These are phyloP conservation scores for Talaromyces trachyspermus DNA, from an alignment of 495 filamentous ascomycete genomes.

Conservation along the genomic window DNA sequence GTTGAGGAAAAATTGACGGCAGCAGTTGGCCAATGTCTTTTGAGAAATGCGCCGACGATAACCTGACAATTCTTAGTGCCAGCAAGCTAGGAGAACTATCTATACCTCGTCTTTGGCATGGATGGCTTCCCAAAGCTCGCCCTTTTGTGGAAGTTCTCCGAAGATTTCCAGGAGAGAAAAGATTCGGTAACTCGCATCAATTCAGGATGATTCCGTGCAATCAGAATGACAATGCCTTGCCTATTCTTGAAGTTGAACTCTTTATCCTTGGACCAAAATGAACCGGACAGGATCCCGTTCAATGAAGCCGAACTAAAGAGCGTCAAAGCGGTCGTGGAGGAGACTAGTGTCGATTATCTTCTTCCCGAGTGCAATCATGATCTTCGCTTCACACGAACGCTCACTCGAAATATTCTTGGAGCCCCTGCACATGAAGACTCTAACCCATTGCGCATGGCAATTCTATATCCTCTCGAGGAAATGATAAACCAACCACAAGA, in stretches of 20 bases:
- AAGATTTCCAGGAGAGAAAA: slow-evolving; percentile 9
- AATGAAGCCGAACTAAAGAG: slow-evolving; percentile 16
- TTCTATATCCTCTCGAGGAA: slow-evolving; percentile 1
- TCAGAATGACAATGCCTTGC: slow-evolving; percentile 16
- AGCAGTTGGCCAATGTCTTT: slow-evolving; percentile 34
- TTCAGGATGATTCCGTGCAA: slow-evolving; percentile 28
- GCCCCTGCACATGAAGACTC: not conserved
- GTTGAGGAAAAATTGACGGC: slow-evolving; percentile 32
- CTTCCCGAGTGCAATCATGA: slow-evolving; percentile 34
- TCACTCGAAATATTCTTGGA: slow-evolving; percentile 20
- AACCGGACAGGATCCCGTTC: not conserved
- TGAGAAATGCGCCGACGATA: slow-evolving; percentile 8
- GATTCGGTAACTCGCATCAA: slow-evolving; percentile 14
- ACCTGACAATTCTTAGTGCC: slow-evolving; percentile 16
- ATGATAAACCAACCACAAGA: not conserved
- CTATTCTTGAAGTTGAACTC: slow-evolving; percentile 31
- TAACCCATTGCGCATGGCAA: not conserved
- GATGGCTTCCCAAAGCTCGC: slow-evolving; percentile 23
- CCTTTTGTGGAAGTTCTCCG: slow-evolving; percentile 22
- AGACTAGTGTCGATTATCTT: slow-evolving; percentile 33
- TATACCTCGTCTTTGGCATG: slow-evolving; percentile 25
- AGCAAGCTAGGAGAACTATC: slow-evolving; percentile 26
- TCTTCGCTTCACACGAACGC: slow-evolving; percentile 33
- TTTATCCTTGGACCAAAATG: slow-evolving; percentile 3
- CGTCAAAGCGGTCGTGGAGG: slow-evolving; percentile 22